phyloP scores from a whole-genome alignment of 495 filamentous ascomycete genomes.

The Penicillium coffeae region DNA sequence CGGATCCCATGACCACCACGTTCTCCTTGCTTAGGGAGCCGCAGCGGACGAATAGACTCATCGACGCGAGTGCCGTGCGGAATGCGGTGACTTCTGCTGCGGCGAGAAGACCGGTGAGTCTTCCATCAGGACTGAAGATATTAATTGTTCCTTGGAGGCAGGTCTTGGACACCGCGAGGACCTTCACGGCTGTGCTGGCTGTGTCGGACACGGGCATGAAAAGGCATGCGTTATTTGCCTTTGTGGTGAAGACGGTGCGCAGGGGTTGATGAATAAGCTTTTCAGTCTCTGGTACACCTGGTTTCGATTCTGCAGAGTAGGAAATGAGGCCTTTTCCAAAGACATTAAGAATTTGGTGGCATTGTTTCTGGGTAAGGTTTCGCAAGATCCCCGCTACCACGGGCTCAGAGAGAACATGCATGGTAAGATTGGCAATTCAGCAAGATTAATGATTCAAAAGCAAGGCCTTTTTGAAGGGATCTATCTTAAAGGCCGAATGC shows the following conservation, averaged over 20 bases:
- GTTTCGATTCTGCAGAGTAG: constrained; percentile 27
- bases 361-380: constrained; percentile 29
- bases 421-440: too few species aligned
- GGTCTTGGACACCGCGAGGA: constrained; percentile 48
- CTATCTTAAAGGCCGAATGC: too few species aligned
- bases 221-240: constrained; percentile 68
- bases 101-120: constrained; percentile 72
- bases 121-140: constrained; percentile 64
- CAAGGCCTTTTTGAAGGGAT: too few species aligned
- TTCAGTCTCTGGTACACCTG: constrained; percentile 14
- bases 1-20: constrained; percentile 78
- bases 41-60: constrained; percentile 65
- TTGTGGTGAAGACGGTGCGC: constrained; percentile 62
- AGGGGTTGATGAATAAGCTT: constrained; percentile 65
- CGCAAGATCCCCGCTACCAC: constrained; percentile 35
- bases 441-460: too few species aligned
- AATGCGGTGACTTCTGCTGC: constrained; percentile 88
- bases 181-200: constrained; percentile 56
- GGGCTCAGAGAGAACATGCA: constrained; percentile 45
- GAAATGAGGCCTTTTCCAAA: constrained; percentile 28
- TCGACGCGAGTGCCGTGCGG: constrained; percentile 81
- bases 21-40: constrained; percentile 50
- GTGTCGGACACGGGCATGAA: constrained; percentile 83
- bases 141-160: constrained; percentile 68
- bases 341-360: constrained; percentile 28